These are phyloP conservation scores for Chlorella sp. DNA, from an alignment of 139 green algal species.

Conservation along the genomic window DNA sequence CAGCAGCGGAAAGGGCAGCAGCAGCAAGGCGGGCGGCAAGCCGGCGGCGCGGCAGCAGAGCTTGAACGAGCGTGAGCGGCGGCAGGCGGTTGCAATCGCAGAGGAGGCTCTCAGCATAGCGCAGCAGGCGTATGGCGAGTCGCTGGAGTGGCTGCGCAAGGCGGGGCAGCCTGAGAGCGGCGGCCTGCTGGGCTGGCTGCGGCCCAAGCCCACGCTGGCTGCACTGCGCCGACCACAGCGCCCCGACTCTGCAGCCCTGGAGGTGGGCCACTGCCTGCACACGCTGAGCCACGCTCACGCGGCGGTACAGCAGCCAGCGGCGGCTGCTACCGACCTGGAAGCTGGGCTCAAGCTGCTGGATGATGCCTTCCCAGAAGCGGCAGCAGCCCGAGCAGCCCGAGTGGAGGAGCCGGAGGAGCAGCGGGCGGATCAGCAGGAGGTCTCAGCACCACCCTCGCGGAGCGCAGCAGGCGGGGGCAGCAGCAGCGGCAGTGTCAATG, in stretches of 20 bases:
- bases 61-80: not conserved
- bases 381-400: too few species aligned
- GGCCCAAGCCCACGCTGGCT: conserved; percentile 22
- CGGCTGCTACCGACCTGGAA: conserved; percentile 9
- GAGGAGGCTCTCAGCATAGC: conserved; percentile 41
- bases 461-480: not conserved
- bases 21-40: conserved; percentile 7
- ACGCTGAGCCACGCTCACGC: conserved; percentile 10
- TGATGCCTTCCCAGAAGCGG: not conserved
- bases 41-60: not conserved
- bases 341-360: conserved; percentile 13
- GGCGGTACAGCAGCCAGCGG: not conserved
- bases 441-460: too few species aligned
- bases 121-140: conserved; percentile 25
- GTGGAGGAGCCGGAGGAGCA: not conserved
- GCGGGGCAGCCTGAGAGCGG: not conserved
- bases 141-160: conserved; percentile 12
- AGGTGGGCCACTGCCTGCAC: conserved; percentile 13
- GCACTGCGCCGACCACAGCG: conserved; percentile 13
- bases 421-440: not conserved
- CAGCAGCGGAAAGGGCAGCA: conserved; percentile 9
- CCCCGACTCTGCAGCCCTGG: conserved; percentile 31
- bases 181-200: conserved; percentile 30
- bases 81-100: conserved; percentile 46
- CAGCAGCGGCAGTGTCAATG: not conserved